Evolutionary conservation across 108 stramenopile genomes (phyloP).

Genomic region (Fragilaria radians): DNA sequence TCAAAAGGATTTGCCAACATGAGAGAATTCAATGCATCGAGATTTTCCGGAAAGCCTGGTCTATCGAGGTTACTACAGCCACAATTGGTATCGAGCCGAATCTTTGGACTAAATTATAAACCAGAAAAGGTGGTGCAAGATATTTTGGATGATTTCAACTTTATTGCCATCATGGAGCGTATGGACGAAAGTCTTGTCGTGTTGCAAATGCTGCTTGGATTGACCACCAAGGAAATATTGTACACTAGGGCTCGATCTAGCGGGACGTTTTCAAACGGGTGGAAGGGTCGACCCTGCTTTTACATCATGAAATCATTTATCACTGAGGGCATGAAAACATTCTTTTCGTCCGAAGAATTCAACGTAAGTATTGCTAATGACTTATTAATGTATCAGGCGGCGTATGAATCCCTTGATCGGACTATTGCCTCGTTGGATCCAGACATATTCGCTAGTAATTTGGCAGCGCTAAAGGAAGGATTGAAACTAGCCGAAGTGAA

Average conservation of each 20-base stretch:
- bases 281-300: background rate
- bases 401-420: constrained; percentile 15
- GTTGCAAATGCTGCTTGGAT: constrained; percentile 20
- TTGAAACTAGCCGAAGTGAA: background rate
- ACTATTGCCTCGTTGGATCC: constrained; percentile 15
- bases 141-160: constrained; percentile 9
- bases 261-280: constrained; percentile 8
- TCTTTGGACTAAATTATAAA: constrained; percentile 6
- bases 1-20: background rate
- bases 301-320: constrained; percentile 1
- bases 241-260: background rate
- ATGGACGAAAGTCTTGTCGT: constrained; percentile 28
- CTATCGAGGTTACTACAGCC: background rate
- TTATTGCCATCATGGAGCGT: constrained; percentile 14
- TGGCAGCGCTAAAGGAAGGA: background rate
- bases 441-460: background rate
- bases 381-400: constrained; percentile 17
- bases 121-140: constrained; percentile 11
- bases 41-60: background rate
- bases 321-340: background rate
- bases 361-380: background rate
- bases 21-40: background rate
- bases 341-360: constrained; percentile 9
- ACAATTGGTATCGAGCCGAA: background rate
- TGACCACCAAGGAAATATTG: constrained; percentile 6